A percentile compares a stretch with the other conserved stretches of the same genome.
phyloP scores from a whole-genome alignment of 78 protist species.

The slime mould (Dictyostelium discoideum) region DNA sequence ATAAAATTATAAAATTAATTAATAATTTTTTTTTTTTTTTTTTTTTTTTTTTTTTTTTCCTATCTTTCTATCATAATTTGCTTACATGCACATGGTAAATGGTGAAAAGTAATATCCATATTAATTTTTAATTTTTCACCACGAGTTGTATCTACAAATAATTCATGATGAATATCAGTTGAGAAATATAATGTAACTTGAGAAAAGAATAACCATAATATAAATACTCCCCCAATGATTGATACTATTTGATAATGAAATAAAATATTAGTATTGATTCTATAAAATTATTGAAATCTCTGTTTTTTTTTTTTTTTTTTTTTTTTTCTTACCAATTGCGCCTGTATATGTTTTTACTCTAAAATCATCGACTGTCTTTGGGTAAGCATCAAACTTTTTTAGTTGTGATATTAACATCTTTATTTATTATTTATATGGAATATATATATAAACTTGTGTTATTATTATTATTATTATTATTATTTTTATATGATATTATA shows the following conservation, averaged over 20 bases:
- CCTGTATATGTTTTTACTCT: conserved; percentile 88
- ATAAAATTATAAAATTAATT: neutral
- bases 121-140: conserved; percentile 87
- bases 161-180: conserved; percentile 63
- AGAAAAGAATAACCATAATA: conserved; percentile 83
- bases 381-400: conserved; percentile 91
- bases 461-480: no score
- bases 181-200: conserved; percentile 70
- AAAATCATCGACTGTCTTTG: conserved; percentile 94
- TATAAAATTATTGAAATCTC: no score
- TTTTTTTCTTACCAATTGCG: conserved; percentile 78
- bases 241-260: conserved; percentile 38
- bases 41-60: no score
- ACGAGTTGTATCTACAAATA: conserved; percentile 84
- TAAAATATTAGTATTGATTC: neutral
- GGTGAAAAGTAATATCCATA: conserved; percentile 85
- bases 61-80: no score
- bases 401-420: conserved; percentile 25
- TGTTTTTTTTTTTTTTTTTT: neutral
- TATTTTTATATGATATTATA: no score
- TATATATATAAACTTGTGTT: no score
- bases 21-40: no score
- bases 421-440: no score
- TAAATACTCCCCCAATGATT: conserved; percentile 43
- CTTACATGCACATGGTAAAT: conserved; percentile 85